phyloP scores from a whole-genome alignment of 108 stramenopile genomes.

The Skeletonema potamos region DNA sequence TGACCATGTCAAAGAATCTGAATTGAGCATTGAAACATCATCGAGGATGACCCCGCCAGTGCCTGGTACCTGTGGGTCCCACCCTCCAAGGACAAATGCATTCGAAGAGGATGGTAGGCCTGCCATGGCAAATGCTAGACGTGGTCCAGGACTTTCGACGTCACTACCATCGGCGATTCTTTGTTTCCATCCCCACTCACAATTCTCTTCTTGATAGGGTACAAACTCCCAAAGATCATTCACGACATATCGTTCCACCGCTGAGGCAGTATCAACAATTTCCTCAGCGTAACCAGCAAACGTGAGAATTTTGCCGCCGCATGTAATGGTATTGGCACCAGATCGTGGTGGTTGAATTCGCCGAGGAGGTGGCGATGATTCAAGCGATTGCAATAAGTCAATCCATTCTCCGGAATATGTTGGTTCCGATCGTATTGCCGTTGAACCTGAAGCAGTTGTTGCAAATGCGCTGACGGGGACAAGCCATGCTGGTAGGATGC shows the following conservation, averaged over 20 bases:
- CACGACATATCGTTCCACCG: slow-evolving; percentile 34
- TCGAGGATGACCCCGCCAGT: slow-evolving; percentile 68
- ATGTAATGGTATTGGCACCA: slow-evolving; percentile 51
- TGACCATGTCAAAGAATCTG: slow-evolving; percentile 18
- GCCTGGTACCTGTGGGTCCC: slow-evolving; percentile 70
- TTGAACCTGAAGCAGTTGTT: background rate
- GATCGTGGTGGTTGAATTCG: slow-evolving; percentile 55
- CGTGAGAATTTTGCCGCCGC: slow-evolving; percentile 26
- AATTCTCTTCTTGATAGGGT: slow-evolving; percentile 16
- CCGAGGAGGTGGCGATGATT: background rate
- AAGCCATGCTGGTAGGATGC: background rate
- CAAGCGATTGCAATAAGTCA: background rate
- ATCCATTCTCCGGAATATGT: slow-evolving; percentile 41
- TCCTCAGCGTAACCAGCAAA: slow-evolving; percentile 81
- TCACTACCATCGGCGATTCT: slow-evolving; percentile 5
- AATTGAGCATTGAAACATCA: slow-evolving; percentile 40
- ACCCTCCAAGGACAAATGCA: slow-evolving; percentile 62
- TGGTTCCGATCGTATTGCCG: background rate
- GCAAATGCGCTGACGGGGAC: background rate
- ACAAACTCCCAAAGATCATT: slow-evolving; percentile 67
- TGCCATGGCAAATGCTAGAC: slow-evolving; percentile 61
- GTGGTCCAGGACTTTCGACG: slow-evolving; percentile 46
- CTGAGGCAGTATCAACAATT: background rate
- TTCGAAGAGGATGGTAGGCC: slow-evolving; percentile 4
- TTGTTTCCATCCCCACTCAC: slow-evolving; percentile 39